Evolutionary conservation across 2,329 filamentous ascomycete genomes (phyloP), one percentile per base, ranked within the genome.

Genomic region (Lecanicillium sp.): DNA sequence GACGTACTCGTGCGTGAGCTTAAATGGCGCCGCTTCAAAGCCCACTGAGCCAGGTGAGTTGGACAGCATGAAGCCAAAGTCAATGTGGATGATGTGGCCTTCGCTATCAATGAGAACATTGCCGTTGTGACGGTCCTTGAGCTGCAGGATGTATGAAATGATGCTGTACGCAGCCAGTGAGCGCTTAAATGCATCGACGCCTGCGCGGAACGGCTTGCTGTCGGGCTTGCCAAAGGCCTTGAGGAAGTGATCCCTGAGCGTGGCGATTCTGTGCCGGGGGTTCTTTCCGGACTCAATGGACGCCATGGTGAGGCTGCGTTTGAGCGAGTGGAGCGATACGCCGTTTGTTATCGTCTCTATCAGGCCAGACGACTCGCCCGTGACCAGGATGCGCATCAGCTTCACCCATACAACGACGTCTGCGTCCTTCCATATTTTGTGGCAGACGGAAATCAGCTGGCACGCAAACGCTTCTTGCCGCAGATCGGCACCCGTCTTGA

Each of bases 301-400:
- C 2, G 83, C 79, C 28, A 92, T 69, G 2, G 87, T 92, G 41
- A 92, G 65, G 54, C 81, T 87, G 46, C 86, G 79, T 62, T 92
- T 90, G 45, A 92, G 70, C 3, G 84, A 89, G 60, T 92, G 86
- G 33, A 92, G 67, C n/a, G 84, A 90, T 11, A 92, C 85, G 32
- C 87, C 86, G 49, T 89, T 90, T 29, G 85, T 89, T 52, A 92
- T 92, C 5, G 86, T 92, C 64, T 92, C 86, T 49, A 92, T 86
- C 33, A 92, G 72, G 3, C 86, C 86, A 2, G 84, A 89, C 8
- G 83, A 86, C 63, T 90, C 86, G 44, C 86, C 86, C 5, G 85
- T 90, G 29, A 92, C 86, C 37, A 92, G 66, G 38, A 92, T 92
- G 39, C 85, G 79, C 86, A 92, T 92, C 42, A 83, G 71, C 62